A percentile compares a stretch with the other conserved stretches of the same genome.
phyloP scores from a whole-genome alignment of 2,329 filamentous ascomycete genomes.

The Oidium heveae region DNA sequence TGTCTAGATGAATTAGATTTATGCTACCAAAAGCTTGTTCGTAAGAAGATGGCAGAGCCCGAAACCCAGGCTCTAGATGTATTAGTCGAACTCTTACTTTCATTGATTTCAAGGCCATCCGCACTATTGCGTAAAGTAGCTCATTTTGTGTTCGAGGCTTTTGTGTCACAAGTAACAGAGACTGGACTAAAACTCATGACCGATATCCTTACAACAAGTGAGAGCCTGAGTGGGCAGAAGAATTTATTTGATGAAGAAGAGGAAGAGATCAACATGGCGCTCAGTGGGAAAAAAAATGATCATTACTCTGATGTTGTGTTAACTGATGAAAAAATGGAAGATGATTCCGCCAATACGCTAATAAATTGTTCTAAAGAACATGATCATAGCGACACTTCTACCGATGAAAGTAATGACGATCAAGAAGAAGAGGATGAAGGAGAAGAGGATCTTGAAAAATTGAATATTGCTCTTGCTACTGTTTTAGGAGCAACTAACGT shows the following conservation, averaged over 20 bases:
- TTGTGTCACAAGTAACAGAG: conserved; percentile 47
- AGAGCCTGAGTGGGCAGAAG: conserved; percentile 61
- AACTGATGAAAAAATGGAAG: conserved; percentile 15
- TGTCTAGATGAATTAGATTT: conserved; percentile 61
- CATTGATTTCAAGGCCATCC: conserved; percentile 67
- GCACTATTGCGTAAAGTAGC: conserved; percentile 65
- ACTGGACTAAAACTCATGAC: conserved; percentile 41
- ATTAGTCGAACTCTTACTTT: conserved; percentile 70
- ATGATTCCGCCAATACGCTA: background rate
- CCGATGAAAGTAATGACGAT: conserved; percentile 20
- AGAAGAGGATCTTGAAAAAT: conserved; percentile 19
- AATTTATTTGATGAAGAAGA: conserved; percentile 52
- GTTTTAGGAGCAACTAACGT: conserved; percentile 46
- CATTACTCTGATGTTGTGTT: conserved; percentile 24
- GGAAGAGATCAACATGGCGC: conserved; percentile 28
- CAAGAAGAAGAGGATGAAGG: conserved; percentile 18
- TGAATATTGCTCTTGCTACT: conserved; percentile 49
- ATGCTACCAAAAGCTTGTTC: conserved; percentile 39
- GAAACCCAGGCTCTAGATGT: conserved; percentile 38
- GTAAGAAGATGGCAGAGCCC: conserved; percentile 25
- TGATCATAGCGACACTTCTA: conserved; percentile 16
- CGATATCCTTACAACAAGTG: conserved; percentile 51
- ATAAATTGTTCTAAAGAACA: conserved; percentile 16
- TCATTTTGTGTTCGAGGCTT: conserved; percentile 67
- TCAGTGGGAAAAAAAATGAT: conserved; percentile 18